Evolutionary conservation across 176 grass and related monocot genomes (phyloP), one percentile per base, ranked within the genome.

Genomic region (Avena insularis): DNA sequence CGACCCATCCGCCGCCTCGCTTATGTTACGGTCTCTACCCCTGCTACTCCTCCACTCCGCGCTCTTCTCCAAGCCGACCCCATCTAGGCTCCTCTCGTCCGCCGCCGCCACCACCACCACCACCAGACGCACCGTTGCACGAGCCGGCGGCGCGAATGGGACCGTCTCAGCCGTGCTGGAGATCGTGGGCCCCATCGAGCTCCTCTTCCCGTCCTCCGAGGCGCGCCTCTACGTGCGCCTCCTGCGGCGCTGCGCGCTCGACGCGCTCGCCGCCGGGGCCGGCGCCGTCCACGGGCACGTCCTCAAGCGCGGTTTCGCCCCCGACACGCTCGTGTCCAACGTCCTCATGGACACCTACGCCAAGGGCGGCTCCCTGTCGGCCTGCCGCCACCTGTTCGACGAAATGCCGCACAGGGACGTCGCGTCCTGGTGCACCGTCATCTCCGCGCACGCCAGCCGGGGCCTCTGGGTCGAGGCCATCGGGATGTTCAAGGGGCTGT

Each of bases 321-420:
- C 88, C n/a, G 87, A 95, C 21, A 60, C 92, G 45, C 84, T 98
- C 23, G 82, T 98, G 2, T 90, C 82, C 68, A 98, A 95, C 70
- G 92, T 98, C 81, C 85, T 98, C 79, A 79, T 94, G 31, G 92
- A 98, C 78, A 87, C 93, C 47, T 98, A 98, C 65, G 85, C 84
- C 13, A 98, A 98, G 84, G 73, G 83, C 17, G 93, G 90, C 36
- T 79, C 61, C 20, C 67, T 98, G 48, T 77, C 7, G 7, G 67
- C 61, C 8, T 89, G 90, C 6, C 75, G 55, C 29, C 86, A 87
- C 19, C 48, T 98, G 89, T 95, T 98, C 40, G 92, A 94, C 82
- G 96, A 91, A 98, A 98, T 95, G 96, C 85, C 88, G 0, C 70
- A 90, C 40, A 92, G 86, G 86, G 93, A 98, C 82, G 60, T 88